Evolutionary conservation across 1,139 yeast genomes (phyloP), one percentile per base, ranked within the genome.

Genomic region (Wickerhamomyces sp.): DNA sequence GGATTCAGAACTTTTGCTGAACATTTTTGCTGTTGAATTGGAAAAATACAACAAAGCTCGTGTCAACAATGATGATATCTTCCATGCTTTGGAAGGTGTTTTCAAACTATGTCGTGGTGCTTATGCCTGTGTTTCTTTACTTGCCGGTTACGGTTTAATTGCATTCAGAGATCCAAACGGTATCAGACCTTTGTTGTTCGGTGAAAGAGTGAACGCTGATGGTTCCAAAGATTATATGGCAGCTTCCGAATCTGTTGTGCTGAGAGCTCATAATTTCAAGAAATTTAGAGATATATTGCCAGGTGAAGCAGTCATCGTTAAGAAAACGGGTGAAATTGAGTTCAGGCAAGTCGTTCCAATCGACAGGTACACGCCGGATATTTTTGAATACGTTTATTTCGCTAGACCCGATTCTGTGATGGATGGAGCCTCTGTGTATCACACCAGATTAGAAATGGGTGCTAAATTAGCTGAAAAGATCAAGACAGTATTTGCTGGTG

Each of bases 151-250:
- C 62, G 97, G 96, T 35, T 59, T 91, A 42, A 78, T 91, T 55
- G 98, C 97, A 1, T 93, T 91, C 69, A 76, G 98, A 59, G 98
- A 91, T 62, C 96, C 98, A 22, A 83, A 91, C 55, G 98, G 97
- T 41, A 87, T 91, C 51, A 77, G 98, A 57, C 98, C 98, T 3
- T 67, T 91, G 39, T 71, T 88, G 28, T 73, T 76, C 48, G 98
- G 98, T 38, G 88, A 83, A 61, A 75, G 98, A 52, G 51, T 62
- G 32, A 75, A 75, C 44, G 62, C 63, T 3, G 78, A 83, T 49
- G 91, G 93, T n/a, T 50, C 76, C n/a, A 70, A 66, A 41, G 98
- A 91, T 60, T 88, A 85, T 62, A 88, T 91, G 96, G 66, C 93
- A 51, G 95, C 97, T 2, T 84, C 95, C 11, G 98, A 91, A 61